Evolutionary conservation across 2,329 filamentous ascomycete genomes (phyloP), one percentile per base, ranked within the genome.

Genomic region (Pestalotiopsis sp.): DNA sequence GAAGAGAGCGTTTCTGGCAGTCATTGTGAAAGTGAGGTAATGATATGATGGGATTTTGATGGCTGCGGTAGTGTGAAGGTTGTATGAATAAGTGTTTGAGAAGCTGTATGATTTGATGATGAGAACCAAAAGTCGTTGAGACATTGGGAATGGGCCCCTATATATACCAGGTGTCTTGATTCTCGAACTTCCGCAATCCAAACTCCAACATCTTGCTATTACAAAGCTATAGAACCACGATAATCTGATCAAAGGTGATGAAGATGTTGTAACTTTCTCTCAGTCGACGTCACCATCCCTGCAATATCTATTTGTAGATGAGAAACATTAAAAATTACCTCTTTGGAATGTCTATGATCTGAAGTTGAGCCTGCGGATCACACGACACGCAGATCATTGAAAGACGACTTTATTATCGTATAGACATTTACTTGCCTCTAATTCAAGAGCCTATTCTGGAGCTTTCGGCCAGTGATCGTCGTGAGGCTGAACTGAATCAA

Each of bases 1-100:
- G 1, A 52, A 52, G 14, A 52, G 45, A 52, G 45, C 45, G n/a
- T 4, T 20, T 52, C 45, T 52, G 45, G n/a, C 4, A 20, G 45
- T 9, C 45, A 52, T 52, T 11, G 45, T 11, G 45, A 52, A 52
- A 17, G 14, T n/a, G n/a, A 52, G 17, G 45, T 52, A 52, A 20
- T 52, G 45, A 52, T 11, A 11, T n/a, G 45, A 7, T 5, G 4
- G 6, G 5, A n/a, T 52, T 52, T 4, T 20, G 45, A 2, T 52
- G n/a, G 2, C 0, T n/a, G 4, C 4, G 45, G 5, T 1, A 52
- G 9, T 52, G 20, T n/a, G 11, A 3, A 3, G n/a, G 0, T 20
- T 20, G n/a, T 52, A 3, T 20, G 17, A n/a, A 3, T 52, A 11
- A 20, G 1, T n/a, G 17, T n/a, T 52, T n/a, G 45, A 20, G n/a